These are phyloP conservation scores for Pleurotus cornucopiae DNA, from an alignment of 768 basidiomycete species.

Conservation along the genomic window DNA sequence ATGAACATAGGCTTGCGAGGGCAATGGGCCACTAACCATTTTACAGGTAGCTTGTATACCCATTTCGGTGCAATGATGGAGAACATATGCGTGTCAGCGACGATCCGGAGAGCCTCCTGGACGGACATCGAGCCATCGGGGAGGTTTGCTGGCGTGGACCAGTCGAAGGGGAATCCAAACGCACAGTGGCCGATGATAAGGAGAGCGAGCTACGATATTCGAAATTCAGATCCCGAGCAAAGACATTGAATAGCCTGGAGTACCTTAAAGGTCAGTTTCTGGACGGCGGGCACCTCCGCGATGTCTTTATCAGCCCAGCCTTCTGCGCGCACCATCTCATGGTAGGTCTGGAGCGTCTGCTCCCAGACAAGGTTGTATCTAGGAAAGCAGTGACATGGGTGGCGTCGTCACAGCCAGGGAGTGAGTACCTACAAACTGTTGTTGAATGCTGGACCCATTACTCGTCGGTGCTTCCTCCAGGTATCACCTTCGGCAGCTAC, in stretches of 20 bases:
- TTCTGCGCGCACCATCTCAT: slow-evolving; percentile 34
- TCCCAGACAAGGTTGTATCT: slow-evolving; percentile 41
- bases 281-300: slow-evolving; percentile 25
- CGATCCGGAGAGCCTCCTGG: slow-evolving; percentile 31
- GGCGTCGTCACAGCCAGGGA: not conserved
- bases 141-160: slow-evolving; percentile 32
- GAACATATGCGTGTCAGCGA: slow-evolving; percentile 25
- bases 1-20: no score
- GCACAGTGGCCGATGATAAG: slow-evolving; percentile 41
- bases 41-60: slow-evolving; percentile 30
- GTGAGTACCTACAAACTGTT: slow-evolving; percentile 16
- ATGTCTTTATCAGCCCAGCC: slow-evolving; percentile 26
- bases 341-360: slow-evolving; percentile 29
- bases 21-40: slow-evolving; percentile 17
- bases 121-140: slow-evolving; percentile 33
- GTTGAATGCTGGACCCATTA: slow-evolving; percentile 29
- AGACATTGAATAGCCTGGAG: not conserved
- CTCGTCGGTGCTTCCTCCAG: slow-evolving; percentile 29
- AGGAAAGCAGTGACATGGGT: not conserved
- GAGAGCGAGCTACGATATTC: slow-evolving; percentile 30
- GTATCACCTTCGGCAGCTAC: slow-evolving; percentile 23
- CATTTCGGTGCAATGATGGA: slow-evolving; percentile 30
- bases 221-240: not conserved
- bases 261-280: slow-evolving; percentile 33
- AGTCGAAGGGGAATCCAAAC: slow-evolving; percentile 40